Evolutionary conservation across 1,284 basidiomycete species (phyloP).

Genomic region (Cutaneotrichosporon mucoides): DNA sequence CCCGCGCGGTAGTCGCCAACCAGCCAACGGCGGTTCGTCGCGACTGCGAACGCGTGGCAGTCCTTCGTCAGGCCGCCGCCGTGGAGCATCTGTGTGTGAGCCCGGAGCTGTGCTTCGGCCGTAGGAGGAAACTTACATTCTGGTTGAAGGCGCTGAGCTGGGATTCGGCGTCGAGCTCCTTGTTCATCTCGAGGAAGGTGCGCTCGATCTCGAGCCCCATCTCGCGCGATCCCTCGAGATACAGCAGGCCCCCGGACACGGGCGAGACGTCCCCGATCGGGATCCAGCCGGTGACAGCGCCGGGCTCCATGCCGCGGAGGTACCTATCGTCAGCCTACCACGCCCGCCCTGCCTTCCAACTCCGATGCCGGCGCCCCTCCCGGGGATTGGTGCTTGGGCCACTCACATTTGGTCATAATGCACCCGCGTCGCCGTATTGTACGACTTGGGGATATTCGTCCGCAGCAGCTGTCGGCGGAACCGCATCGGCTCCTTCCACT

Average conservation of each 20-base stretch:
- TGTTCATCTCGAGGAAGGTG: conserved; percentile 16
- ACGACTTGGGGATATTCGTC: conserved; percentile 17
- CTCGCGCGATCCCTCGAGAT: conserved; percentile 23
- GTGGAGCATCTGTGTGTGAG: conserved; percentile 13
- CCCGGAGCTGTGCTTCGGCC: too few relatives aligned
- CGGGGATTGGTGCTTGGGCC: too few relatives aligned
- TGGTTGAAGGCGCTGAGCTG: conserved; percentile 26
- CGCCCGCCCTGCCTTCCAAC: not conserved
- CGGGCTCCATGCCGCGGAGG: conserved; percentile 13
- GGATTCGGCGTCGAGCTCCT: conserved; percentile 19
- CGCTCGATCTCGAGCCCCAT: conserved; percentile 28
- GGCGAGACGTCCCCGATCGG: conserved; percentile 29
- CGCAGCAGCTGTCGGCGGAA: conserved; percentile 17
- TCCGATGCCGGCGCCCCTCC: too few relatives aligned
- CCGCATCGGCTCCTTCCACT: conserved; percentile 13
- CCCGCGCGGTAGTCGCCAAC: conserved; percentile 19
- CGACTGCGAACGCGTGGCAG: conserved; percentile 5
- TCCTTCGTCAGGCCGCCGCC: conserved; percentile 15
- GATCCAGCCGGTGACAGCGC: conserved; percentile 29
- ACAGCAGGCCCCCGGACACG: conserved; percentile 27
- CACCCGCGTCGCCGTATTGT: conserved; percentile 10
- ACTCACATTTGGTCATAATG: conserved; percentile 22
- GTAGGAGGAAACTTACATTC: conserved; percentile 18
- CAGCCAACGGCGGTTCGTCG: conserved; percentile 16
- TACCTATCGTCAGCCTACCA: conserved; percentile 2